Conservation (phyloP, 179 eudicot genomes). For the Amaranthus tricolor region DNA sequence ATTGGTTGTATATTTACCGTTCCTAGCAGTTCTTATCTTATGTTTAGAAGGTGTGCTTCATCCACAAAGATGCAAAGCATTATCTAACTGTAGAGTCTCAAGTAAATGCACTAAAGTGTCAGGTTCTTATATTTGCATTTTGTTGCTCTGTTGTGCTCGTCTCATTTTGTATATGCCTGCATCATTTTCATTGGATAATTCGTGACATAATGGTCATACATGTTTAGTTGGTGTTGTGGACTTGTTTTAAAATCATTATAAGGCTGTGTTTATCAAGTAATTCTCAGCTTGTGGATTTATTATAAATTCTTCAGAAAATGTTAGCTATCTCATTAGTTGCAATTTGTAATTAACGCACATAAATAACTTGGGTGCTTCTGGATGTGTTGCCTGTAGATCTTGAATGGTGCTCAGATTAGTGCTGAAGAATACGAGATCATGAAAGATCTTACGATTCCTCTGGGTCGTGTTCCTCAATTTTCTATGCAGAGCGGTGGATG, state of each 20-base stretch:
- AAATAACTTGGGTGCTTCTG: background rate
- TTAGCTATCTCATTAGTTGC: background rate
- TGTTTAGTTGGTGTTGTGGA: background rate
- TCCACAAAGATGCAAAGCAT: background rate
- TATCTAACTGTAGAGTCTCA: background rate
- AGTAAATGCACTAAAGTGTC: background rate
- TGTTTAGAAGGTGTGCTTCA: background rate
- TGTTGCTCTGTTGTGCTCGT: background rate
- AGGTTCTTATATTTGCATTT: background rate
- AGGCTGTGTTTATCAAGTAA: background rate
- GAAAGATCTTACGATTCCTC: constrained; percentile 85
- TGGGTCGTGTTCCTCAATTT: constrained; percentile 65
- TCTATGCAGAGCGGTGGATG: constrained; percentile 44
- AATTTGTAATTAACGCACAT: background rate
- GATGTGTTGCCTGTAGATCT: constrained; percentile 42
- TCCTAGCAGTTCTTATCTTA: background rate
- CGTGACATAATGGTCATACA: background rate
- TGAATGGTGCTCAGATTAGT: constrained; percentile 63
- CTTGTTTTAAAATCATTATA: background rate
- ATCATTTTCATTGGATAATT: background rate
- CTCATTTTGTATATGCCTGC: background rate
- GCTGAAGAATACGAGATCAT: constrained; percentile 66
- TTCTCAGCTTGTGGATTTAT: background rate
- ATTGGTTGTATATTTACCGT: background rate
- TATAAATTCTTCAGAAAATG: background rate